These are phyloP conservation scores for Scenedesmus sp. DNA, from an alignment of 163 green algal genomes.

Conservation along the genomic window DNA sequence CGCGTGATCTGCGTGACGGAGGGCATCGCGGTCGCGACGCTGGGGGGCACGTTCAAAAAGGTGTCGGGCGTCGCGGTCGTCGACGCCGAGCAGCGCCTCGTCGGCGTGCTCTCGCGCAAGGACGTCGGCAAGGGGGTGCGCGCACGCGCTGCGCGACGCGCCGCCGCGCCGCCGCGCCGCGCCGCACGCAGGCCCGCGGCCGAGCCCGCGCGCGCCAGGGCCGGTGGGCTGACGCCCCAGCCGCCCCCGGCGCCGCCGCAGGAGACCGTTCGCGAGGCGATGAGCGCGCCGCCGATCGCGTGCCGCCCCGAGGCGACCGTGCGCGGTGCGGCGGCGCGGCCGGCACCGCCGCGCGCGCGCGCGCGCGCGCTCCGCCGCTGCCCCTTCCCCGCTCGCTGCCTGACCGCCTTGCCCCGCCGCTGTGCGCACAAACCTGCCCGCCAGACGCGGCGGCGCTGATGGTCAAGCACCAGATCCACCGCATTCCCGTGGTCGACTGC, in stretches of 20 bases:
- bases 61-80: conserved; percentile 49
- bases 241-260: neutral
- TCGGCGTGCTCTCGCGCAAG: conserved; percentile 61
- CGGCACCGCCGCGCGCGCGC: too few relatives aligned
- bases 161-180: neutral
- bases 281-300: conserved; percentile 18
- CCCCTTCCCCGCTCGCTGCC: neutral
- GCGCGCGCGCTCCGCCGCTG: too few relatives aligned
- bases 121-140: conserved; percentile 49
- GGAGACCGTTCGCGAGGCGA: conserved; percentile 27
- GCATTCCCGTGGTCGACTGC: conserved; percentile 66
- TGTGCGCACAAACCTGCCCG: too few relatives aligned
- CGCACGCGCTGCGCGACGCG: conserved; percentile 2
- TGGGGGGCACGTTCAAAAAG: conserved; percentile 50
- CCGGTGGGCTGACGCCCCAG: neutral
- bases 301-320: conserved; percentile 10
- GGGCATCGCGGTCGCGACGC: conserved; percentile 16
- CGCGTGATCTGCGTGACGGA: conserved; percentile 38
- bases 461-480: conserved; percentile 71
- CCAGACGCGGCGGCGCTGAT: conserved; percentile 48
- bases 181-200: neutral
- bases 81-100: conserved; percentile 47
- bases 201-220: neutral
- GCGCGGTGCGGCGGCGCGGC: too few relatives aligned
- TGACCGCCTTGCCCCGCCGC: conserved; percentile 8